These are phyloP conservation scores for Rhizopus delemar DNA, from an alignment of 371 early-diverging fungal genomes.

Conservation along the genomic window DNA sequence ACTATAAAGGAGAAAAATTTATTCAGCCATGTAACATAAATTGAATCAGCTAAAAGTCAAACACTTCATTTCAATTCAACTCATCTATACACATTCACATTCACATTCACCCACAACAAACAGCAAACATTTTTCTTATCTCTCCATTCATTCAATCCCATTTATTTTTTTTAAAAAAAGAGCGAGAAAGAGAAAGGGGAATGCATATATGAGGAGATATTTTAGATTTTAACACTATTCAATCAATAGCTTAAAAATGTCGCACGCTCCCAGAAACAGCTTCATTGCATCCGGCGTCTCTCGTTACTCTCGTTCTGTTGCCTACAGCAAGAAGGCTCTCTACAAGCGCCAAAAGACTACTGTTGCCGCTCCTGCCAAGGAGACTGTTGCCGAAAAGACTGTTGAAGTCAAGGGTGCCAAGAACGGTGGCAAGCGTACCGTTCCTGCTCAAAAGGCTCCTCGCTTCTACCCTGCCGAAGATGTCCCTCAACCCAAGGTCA, in stretches of 20 bases:
- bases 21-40: background rate
- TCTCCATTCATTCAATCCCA: too few relatives aligned
- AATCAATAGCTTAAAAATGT: constrained; percentile 44
- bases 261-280: constrained; percentile 73
- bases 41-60: background rate
- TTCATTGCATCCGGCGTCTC: constrained; percentile 82
- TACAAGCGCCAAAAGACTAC: constrained; percentile 79
- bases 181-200: background rate
- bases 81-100: too few relatives aligned
- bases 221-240: background rate
- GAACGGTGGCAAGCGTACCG: constrained; percentile 80
- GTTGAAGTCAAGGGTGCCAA: constrained; percentile 78
- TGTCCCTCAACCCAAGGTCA: constrained; percentile 72
- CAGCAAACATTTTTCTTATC: too few relatives aligned
- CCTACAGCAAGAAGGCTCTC: constrained; percentile 80
- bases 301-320: constrained; percentile 79
- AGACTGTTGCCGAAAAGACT: constrained; percentile 66
- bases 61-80: background rate
- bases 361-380: constrained; percentile 54
- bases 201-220: background rate
- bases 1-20: background rate
- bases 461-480: constrained; percentile 90
- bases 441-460: constrained; percentile 74
- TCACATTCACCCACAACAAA: too few relatives aligned
- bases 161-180: background rate